These are phyloP conservation scores for Colletotrichum coccodes DNA, from an alignment of 2,329 filamentous ascomycete genomes.

Conservation along the genomic window DNA sequence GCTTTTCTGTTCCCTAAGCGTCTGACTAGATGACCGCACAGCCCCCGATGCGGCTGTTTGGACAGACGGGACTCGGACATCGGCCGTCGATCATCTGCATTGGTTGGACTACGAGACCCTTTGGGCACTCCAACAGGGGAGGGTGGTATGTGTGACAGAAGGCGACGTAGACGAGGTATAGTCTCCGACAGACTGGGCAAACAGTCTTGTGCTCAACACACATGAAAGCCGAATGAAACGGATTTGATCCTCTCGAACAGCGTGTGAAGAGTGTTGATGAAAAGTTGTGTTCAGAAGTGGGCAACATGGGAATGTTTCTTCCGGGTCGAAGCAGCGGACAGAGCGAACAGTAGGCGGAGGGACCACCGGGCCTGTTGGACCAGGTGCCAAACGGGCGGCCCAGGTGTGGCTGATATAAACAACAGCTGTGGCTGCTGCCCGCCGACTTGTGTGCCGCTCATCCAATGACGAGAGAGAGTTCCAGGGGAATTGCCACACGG, in stretches of 20 bases:
- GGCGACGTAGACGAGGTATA: constrained; percentile 67
- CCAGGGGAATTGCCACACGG: constrained; percentile 19
- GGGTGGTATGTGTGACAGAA: constrained; percentile 64
- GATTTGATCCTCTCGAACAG: constrained; percentile 1
- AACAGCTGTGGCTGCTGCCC: constrained; percentile 33
- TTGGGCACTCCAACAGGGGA: constrained; percentile 58
- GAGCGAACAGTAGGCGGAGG: constrained; percentile 14
- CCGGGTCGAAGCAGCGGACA: neutral
- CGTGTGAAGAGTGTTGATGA: constrained; percentile 10
- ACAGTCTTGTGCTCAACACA: constrained; percentile 66
- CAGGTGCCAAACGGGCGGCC: constrained; percentile 12
- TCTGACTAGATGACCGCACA: constrained; percentile 60
- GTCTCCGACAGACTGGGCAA: constrained; percentile 70
- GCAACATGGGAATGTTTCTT: constrained; percentile 30
- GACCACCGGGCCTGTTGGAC: constrained; percentile 15
- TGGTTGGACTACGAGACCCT: constrained; percentile 49
- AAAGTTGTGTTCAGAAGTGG: constrained; percentile 2
- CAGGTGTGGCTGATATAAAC: constrained; percentile 34
- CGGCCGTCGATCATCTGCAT: constrained; percentile 62
- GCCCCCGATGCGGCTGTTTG: constrained; percentile 66
- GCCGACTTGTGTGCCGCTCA: constrained; percentile 9
- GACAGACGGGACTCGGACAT: constrained; percentile 69
- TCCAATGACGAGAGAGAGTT: constrained; percentile 13
- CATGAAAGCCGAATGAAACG: constrained; percentile 58
- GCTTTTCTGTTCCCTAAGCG: neutral